A percentile compares a stretch with the other conserved stretches of the same genome.
phyloP scores from a whole-genome alignment of 2,329 filamentous ascomycete genomes.

The Plectosphaerella sp. region DNA sequence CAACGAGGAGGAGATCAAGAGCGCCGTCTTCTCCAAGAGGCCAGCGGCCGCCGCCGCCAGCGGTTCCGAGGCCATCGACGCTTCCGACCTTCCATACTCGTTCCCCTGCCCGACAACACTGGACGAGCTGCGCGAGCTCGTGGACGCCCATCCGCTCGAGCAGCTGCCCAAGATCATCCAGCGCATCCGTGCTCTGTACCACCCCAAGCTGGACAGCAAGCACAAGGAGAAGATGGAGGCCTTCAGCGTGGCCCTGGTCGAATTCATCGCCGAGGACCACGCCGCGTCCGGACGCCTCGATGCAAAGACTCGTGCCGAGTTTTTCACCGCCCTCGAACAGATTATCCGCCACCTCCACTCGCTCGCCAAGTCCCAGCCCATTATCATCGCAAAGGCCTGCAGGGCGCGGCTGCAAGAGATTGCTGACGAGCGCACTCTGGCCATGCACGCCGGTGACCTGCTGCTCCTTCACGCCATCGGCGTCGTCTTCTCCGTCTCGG shows the following conservation, averaged over 20 bases:
- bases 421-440: constrained; percentile 40
- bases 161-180: constrained; percentile 78
- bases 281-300: not conserved
- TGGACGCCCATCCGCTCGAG: constrained; percentile 54
- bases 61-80: constrained; percentile 41
- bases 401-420: constrained; percentile 64
- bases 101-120: constrained; percentile 81
- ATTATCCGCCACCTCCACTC: constrained; percentile 90
- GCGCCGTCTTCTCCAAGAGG: constrained; percentile 42
- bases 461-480: constrained; percentile 78
- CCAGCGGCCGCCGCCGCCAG: constrained; percentile 38
- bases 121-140: constrained; percentile 65
- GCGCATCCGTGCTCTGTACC: constrained; percentile 85
- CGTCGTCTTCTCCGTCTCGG: constrained; percentile 87
- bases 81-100: constrained; percentile 62
- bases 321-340: constrained; percentile 54
- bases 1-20: constrained; percentile 50
- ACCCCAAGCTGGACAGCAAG: constrained; percentile 76
- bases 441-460: constrained; percentile 65
- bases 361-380: constrained; percentile 77
- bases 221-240: constrained; percentile 79
- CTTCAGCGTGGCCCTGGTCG: constrained; percentile 63
- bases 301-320: not conserved
- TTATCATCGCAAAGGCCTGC: constrained; percentile 61
- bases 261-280: constrained; percentile 41